Percentiles rank a stretch among this genome's conserved stretches.
Evolutionary conservation across 352 stramenopile genomes (phyloP).

Genomic region (Blastocystis sp.): DNA sequence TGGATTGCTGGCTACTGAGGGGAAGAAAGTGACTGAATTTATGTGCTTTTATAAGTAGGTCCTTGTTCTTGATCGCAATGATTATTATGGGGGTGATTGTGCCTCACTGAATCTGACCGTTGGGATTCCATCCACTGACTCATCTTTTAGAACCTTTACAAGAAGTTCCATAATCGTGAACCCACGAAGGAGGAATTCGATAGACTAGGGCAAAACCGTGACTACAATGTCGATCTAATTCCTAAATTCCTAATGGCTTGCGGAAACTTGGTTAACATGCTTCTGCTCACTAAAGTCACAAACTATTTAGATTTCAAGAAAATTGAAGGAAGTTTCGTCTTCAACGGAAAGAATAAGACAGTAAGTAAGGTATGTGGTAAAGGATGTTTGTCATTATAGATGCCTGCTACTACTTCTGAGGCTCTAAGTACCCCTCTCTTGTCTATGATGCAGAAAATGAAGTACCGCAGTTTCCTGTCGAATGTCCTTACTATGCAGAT

Average conservation of each 20-base stretch:
- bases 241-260: slow-evolving; percentile 99
- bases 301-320: slow-evolving; percentile 98
- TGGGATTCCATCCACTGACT: slow-evolving; percentile 81
- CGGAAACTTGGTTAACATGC: slow-evolving; percentile 98
- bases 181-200: slow-evolving; percentile 73
- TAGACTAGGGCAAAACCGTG: slow-evolving; percentile 88
- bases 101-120: slow-evolving; percentile 97
- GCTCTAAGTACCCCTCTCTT: slow-evolving; percentile 92
- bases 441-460: slow-evolving; percentile 98
- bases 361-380: slow-evolving; percentile 32
- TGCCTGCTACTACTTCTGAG: slow-evolving; percentile 93
- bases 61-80: slow-evolving; percentile 94
- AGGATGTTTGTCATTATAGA: slow-evolving; percentile 78
- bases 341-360: slow-evolving; percentile 88
- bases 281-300: slow-evolving; percentile 93
- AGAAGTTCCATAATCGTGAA: slow-evolving; percentile 76
- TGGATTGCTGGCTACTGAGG: slow-evolving; percentile 88
- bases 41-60: slow-evolving; percentile 74
- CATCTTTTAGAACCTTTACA: slow-evolving; percentile 65
- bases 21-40: slow-evolving; percentile 77
- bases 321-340: slow-evolving; percentile 96
- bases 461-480: slow-evolving; percentile 96
- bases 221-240: slow-evolving; percentile 99
- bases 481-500: slow-evolving; percentile 79
- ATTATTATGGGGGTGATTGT: slow-evolving; percentile 96